Evolutionary conservation across 257 asterid genomes (phyloP), one percentile per base, ranked within the genome.

Genomic region (Lycium ferocissimum): DNA sequence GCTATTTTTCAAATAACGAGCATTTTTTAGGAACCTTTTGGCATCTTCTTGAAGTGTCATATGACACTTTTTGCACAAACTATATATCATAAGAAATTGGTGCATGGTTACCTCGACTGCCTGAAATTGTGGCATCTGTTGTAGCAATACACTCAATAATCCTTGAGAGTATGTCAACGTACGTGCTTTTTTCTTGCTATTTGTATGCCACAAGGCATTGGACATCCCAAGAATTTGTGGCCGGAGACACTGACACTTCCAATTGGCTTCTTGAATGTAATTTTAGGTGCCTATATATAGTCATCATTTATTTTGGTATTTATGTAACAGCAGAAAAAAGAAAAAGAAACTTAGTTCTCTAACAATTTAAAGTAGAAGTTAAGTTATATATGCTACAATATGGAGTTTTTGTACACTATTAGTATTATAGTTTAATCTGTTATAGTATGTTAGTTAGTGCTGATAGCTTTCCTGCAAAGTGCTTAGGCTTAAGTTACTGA

Each of bases 151-250:
- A 94, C 86, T 95, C 97, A 20, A 94, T 94, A 81, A 93, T 92
- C 6, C 95, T 91, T 4, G 99, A 94, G 22, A 95, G 98, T 59
- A 89, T 89, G 33, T 91, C 91, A 33, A 94, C 90, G 92, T 94
- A n/a, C n/a, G n/a, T n/a, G 95, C 47, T 84, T 51, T 67, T 89
- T 89, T 86, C 98, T 88, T 47, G 98, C 94, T 87, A 94, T 35
- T 86, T 95, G 98, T 47, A 95, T 92, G 57, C 98, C 98, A 83
- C 98, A 95, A 40, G 98, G 98, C 98, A 95, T 95, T 67, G 98
- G 97, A 89, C 98, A 95, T 38, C 98, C 98, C 67, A 94, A 97
- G 38, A 95, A 93, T 89, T 95, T 95, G 91, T 95, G 98, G 43
- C 97, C 98, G 7, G 98, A 94, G 54, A 95, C 98, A 63, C 98